Base-by-base conservation (phyloP, 495 filamentous ascomycete genomes). In the Tuber indicum region DNA sequence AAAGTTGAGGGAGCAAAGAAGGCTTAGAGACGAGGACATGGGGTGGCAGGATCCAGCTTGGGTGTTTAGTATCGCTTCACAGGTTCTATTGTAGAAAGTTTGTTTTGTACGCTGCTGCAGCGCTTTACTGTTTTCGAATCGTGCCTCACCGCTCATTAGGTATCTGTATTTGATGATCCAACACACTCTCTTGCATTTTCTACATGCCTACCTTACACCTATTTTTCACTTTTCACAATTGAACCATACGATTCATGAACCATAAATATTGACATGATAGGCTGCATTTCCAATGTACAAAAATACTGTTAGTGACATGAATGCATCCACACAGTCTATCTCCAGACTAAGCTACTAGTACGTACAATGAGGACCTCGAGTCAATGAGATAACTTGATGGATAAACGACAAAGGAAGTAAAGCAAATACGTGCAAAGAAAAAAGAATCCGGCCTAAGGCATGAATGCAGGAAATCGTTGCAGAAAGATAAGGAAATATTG, bases 31-130 rank as follows among this genome's bases (percentile, higher is more conserved):
- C 45, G 86, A 90, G 72, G 87, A 86, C 19, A 89, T 91, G 21
- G 90, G 89, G 14, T 96, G 92, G 94, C 88, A 91, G 76, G 94
- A 97, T 86, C 94, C 92, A 49, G 88, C 91, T 42, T 97, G 93
- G 94, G 84, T 97, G 76, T 85, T 97, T 72, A 90, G 89, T 71
- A 89, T 94, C 72, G 91, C 92, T 39, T 91, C 89, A 49, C 92
- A 91, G 77, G 90, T 92, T 36, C 84, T 96, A 39, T 83, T 92
- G 74, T 92, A 84, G 86, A 81, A 58, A n/a, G 4, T 58, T 19
- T 36, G 58, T 17, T 62, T 32, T 16, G 32, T 26, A 19, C 26
- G 14, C 14, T 36, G 26, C 4, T 17, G 58, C 58, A 62, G n/a
- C 32, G 17, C 12, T 36, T 6, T 23, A 21, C 23, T n/a, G 6